These are phyloP conservation scores for Tylopilus sp. DNA, from an alignment of 1,284 basidiomycete genomes.

Conservation along the genomic window DNA sequence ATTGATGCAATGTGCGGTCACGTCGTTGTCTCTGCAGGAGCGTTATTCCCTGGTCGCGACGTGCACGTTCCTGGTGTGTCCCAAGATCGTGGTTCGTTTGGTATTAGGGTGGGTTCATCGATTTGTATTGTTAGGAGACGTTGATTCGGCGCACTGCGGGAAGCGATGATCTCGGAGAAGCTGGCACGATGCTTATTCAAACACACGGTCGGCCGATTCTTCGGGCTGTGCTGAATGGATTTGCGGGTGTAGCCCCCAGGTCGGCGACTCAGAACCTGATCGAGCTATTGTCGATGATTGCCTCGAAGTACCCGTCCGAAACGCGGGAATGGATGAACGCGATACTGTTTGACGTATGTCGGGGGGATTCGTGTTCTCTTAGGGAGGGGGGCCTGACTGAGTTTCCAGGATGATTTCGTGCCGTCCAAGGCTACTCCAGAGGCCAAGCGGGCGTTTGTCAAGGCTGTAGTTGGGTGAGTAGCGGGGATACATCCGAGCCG, in stretches of 20 bases:
- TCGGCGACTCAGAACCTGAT: conserved; percentile 82
- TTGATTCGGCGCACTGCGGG: conserved; percentile 61
- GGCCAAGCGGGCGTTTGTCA: conserved; percentile 76
- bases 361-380: background rate
- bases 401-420: conserved; percentile 55
- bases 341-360: conserved; percentile 48
- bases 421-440: conserved; percentile 60
- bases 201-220: conserved; percentile 69
- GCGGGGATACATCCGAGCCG: background rate
- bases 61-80: conserved; percentile 73
- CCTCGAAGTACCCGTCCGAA: conserved; percentile 51
- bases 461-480: conserved; percentile 64
- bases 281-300: conserved; percentile 68
- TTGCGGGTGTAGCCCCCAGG: conserved; percentile 77
- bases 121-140: conserved; percentile 41
- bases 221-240: conserved; percentile 68
- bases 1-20: conserved; percentile 69
- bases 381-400: background rate
- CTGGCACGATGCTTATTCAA: conserved; percentile 49
- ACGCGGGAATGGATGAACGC: conserved; percentile 68
- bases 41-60: conserved; percentile 83
- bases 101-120: conserved; percentile 1
- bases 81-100: background rate
- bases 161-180: conserved; percentile 49
- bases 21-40: conserved; percentile 74